Base-by-base conservation (phyloP, 352 stramenopile species). In the Phytophthora niederhauseri region DNA sequence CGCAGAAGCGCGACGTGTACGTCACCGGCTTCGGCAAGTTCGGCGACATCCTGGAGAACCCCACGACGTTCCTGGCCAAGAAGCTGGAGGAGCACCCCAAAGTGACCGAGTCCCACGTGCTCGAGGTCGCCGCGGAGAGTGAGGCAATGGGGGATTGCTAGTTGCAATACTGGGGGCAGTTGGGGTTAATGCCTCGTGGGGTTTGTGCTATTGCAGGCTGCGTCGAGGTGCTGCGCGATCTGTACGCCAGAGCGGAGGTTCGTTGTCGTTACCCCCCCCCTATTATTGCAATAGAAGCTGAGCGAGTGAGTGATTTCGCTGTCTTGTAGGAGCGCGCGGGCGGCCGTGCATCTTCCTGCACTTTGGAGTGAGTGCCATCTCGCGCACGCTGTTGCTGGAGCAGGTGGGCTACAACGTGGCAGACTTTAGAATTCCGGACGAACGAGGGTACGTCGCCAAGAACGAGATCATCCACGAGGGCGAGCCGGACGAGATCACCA, bases 21-120 rank as follows among this genome's bases (percentile, higher is more conserved):
- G 69, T 94, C 45, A 96, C 89, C 41, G 86, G 89, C 51, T 96
- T 96, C 41, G 89, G 86, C 74, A 90, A 91, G 70, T 96, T 96
- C 56, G 89, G 82, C 46, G 72, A 94, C 70, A 90, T 96, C 34
- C 34, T 89, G 12, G 81, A 93, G 53, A 96, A 96, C 67, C 86
- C 86, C n/a, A 94, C 86, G 58, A 92, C 82, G 17, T 61, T 70
- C 30, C 67, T 96, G 43, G 80, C 80, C 48, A 61, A 88, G 69
- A 64, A 81, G 50, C 60, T 96, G 20, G 82, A 68, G 17, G 57
- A 75, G 28, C 77, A 94, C 57, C 65, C 73, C n/a, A 87, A 91
- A 41, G 79, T 94, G 52, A 92, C 84, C 6, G 74, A 90, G 34
- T 63, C 78, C 31, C 67, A 79, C 15, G 87, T 96, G 64, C 81